A percentile compares a stretch with the other conserved stretches of the same genome.
phyloP scores from a whole-genome alignment of 1,284 basidiomycete species.

The Gomphus bonarii region DNA sequence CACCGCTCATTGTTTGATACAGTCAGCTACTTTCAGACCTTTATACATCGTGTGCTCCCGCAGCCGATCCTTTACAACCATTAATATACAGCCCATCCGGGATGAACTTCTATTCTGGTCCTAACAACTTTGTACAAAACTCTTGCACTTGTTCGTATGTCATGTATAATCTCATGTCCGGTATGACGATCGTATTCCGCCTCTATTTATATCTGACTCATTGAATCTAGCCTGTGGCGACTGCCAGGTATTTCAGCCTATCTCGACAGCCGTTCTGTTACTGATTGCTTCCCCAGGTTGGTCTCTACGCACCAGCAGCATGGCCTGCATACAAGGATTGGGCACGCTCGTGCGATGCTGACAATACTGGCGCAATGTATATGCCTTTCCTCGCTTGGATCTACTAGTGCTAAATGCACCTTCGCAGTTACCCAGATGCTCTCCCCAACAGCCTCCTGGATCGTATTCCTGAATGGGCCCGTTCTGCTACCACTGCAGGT shows the following conservation, averaged over 20 bases:
- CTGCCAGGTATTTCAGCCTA: slow-evolving; percentile 4
- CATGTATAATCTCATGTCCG: slow-evolving; percentile 11
- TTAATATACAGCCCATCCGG: slow-evolving; percentile 6
- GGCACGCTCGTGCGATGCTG: slow-evolving; percentile 2
- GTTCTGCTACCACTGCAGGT: slow-evolving; percentile 2
- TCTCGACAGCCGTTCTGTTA: neutral
- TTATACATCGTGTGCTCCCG: slow-evolving; percentile 2
- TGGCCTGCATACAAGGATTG: slow-evolving; percentile 9
- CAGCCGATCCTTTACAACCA: slow-evolving; percentile 6
- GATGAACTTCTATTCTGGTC: slow-evolving; percentile 7
- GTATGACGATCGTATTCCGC: neutral
- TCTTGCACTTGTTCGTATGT: slow-evolving; percentile 9
- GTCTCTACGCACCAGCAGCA: slow-evolving; percentile 2
- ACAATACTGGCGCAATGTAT: slow-evolving; percentile 5
- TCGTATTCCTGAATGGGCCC: slow-evolving; percentile 3
- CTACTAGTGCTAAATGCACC: neutral
- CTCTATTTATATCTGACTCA: neutral
- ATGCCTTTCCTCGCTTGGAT: neutral
- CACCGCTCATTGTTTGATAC: neutral
- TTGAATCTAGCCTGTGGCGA: slow-evolving; percentile 5
- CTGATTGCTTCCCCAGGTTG: neutral
- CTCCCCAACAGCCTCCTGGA: neutral
- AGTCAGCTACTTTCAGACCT: slow-evolving; percentile 5
- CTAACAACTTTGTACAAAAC: slow-evolving; percentile 5
- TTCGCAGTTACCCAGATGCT: slow-evolving; percentile 2